Base-by-base conservation (phyloP, 768 basidiomycete species). In the Kwoniella dendrophila region DNA sequence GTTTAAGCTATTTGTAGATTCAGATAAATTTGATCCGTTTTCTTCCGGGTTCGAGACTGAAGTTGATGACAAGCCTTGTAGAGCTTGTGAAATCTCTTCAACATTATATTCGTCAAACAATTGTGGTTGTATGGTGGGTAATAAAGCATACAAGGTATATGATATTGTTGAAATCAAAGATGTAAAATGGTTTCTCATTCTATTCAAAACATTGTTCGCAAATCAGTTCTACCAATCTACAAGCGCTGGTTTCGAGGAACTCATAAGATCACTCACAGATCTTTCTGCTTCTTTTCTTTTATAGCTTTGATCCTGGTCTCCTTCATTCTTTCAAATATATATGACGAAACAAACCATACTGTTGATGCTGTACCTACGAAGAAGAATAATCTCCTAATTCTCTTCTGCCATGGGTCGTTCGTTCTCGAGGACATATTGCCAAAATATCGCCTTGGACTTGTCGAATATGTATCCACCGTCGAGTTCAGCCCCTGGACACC, bases 141-240 rank as follows among this genome's bases (percentile, higher is more conserved):
- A 54, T 27, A 78, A 67, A 27, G 75, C 75, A 52, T 78, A 78
- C 44, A 78, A 66, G 10, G 77, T 78, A 68, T 74, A 78, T 20
- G 75, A 74, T n/a, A 76, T 68, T 27, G 74, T 76, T n/a, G 72
- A 74, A 26, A 73, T 56, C 0, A 77, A 59, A 8, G 77, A 68
- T 22, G 71, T 69, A 56, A 78, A 78, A 56, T 77, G 72, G 20
- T 60, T 63, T 57, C 70, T 75, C 36, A 75, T 58, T 45, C 74
- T 75, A 40, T 20, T 7, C 51, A 49, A 59, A 18, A 14, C 43
- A 58, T 29, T 40, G 30, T n/a, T 8, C n/a, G 27, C 4, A 33
- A 34, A 33, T 10, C 33, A 16, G 33, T 27, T 38, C 33, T n/a
- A 8, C 34, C 7, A 7, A 8, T 36, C 7, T 36, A 36, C 8